Conservation (phyloP, 345 rosid genomes). For the Eucalyptus pauciflora region DNA sequence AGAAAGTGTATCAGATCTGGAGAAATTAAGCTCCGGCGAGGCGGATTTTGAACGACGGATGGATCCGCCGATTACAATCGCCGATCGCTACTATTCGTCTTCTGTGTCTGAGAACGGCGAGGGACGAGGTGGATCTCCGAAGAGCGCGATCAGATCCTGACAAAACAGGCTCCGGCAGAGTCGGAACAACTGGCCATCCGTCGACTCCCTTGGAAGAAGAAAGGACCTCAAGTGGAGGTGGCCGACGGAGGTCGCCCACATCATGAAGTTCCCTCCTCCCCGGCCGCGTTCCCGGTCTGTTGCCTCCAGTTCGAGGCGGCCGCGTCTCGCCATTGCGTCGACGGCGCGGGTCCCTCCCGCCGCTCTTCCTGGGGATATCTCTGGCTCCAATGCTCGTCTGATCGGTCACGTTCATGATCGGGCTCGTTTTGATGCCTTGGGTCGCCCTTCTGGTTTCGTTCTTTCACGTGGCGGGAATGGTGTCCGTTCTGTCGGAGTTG, state of each 20-base stretch:
- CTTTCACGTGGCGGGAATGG: background rate
- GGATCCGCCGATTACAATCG: background rate
- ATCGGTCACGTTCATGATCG: accelerated
- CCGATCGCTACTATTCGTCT: background rate
- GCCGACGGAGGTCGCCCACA: background rate
- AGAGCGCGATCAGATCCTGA: background rate
- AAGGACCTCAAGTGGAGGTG: background rate
- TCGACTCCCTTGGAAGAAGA: background rate
- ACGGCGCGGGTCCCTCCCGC: no score
- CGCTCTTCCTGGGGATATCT: no score
- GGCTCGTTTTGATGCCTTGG: background rate
- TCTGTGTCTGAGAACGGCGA: background rate
- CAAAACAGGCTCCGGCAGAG: background rate
- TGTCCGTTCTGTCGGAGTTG: background rate
- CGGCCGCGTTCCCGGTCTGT: no score
- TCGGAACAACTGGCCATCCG: background rate
- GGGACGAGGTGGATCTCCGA: background rate
- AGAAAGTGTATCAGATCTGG: background rate
- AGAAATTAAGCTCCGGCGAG: background rate
- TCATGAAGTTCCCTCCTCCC: no score
- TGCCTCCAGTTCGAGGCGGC: no score
- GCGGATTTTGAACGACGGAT: background rate
- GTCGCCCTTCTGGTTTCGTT: background rate
- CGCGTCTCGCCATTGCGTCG: no score
- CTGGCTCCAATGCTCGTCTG: no score